Conservation (phyloP, 225 moss, liverwort and hornwort genomes). For the Marchantia polymorpha region DNA sequence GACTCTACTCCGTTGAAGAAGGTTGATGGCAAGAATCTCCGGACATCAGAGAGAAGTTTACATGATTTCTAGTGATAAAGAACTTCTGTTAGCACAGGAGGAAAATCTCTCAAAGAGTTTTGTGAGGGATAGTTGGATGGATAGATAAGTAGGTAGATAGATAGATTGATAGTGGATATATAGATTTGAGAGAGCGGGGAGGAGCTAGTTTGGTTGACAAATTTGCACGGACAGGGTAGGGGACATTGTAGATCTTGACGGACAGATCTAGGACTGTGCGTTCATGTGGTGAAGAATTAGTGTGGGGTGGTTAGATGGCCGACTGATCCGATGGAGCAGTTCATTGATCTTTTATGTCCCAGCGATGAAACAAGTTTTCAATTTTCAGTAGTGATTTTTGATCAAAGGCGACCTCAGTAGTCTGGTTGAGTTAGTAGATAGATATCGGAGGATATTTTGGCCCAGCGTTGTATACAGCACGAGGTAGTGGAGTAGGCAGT, state of each 20-base stretch:
- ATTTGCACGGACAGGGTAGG: neutral
- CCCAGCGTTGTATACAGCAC: neutral
- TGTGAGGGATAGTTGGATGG: no score
- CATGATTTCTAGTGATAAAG: no score
- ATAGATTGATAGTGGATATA: no score
- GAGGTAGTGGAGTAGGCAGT: constrained; percentile 10
- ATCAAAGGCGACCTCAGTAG: neutral
- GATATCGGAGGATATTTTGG: neutral
- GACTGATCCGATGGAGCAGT: neutral
- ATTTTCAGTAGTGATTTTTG: constrained; percentile 14
- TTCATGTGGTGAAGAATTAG: neutral
- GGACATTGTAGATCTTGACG: constrained; percentile 8
- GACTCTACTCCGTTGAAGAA: neutral
- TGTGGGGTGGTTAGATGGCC: constrained; percentile 14
- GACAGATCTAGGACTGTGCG: neutral
- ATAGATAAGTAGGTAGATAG: no score
- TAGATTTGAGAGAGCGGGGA: neutral
- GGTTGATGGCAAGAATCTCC: neutral
- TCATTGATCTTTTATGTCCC: neutral
- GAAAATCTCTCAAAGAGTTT: no score
- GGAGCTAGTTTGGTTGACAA: neutral
- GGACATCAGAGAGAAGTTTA: neutral
- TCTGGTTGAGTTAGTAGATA: constrained; percentile 3
- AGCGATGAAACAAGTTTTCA: neutral
- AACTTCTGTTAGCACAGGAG: no score